Evolutionary conservation across 1,284 basidiomycete species (phyloP).

Genomic region (Anthracocystis walkeri): DNA sequence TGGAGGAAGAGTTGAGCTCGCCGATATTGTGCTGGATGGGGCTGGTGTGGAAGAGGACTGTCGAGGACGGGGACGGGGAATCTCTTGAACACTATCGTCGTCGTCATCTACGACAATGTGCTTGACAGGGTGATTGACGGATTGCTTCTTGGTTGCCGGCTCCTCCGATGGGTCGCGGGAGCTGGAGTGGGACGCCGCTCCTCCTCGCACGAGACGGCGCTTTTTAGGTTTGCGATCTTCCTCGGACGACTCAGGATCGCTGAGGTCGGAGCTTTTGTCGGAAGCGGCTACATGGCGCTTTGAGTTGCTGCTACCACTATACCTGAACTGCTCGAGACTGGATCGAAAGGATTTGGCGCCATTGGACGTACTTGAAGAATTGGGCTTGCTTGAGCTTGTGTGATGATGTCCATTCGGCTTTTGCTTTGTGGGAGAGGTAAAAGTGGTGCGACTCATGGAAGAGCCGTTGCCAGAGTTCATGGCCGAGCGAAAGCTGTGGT

Average conservation of each 20-base stretch:
- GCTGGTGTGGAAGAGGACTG: slow-evolving; percentile 10
- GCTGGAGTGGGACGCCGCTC: slow-evolving; percentile 16
- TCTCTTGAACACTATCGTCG: slow-evolving; percentile 18
- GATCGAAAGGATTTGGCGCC: slow-evolving; percentile 20
- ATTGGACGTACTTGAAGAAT: slow-evolving; percentile 1
- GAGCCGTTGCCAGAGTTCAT: slow-evolving; percentile 33
- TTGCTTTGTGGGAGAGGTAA: slow-evolving; percentile 14
- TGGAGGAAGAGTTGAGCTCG: slow-evolving; percentile 4
- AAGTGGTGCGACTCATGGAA: slow-evolving; percentile 34
- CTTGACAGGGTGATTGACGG: not conserved
- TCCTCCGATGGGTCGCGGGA: slow-evolving; percentile 25
- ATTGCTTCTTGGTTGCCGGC: slow-evolving; percentile 2
- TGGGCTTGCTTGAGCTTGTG: slow-evolving; percentile 11
- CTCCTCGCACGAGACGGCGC: slow-evolving; percentile 42
- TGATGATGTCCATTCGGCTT: slow-evolving; percentile 8
- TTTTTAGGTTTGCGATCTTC: slow-evolving; percentile 44
- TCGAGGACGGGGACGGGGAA: slow-evolving; percentile 13
- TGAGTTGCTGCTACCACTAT: slow-evolving; percentile 7
- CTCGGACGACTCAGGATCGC: slow-evolving; percentile 31
- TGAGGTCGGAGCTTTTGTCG: slow-evolving; percentile 45
- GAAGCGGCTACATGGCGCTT: slow-evolving; percentile 23
- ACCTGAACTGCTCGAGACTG: slow-evolving; percentile 45
- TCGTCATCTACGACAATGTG: slow-evolving; percentile 12
- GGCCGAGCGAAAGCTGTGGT: slow-evolving; percentile 35
- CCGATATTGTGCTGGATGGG: not conserved